Base-by-base conservation (phyloP, 2,329 filamentous ascomycete species). In the Cryphonectria nitschkei region DNA sequence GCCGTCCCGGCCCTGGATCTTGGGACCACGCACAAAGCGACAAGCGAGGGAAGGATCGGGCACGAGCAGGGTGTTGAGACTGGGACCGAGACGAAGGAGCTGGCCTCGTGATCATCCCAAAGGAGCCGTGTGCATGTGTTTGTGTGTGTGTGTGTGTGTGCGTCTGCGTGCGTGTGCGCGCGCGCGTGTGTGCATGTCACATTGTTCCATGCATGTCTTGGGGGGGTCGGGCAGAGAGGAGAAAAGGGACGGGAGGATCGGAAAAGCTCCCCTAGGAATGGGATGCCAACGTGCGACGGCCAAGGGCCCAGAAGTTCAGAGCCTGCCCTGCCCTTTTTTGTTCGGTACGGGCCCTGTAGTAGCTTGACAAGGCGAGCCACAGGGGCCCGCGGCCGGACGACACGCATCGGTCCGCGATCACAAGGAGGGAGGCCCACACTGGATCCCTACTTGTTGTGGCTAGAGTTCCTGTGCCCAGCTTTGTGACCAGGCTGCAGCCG, bases 321-420 rank as follows among this genome's bases (percentile, higher is more conserved):
- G 56, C 58, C 32, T 61, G 46, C 7, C 46, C 32, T 61, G 46
- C 7, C 22, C 19, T 13, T 39, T 39, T 13, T 11, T 61, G 16
- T 6, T 64, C 26, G n/a, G 39, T 46, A 64, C 13, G 39, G 64
- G 32, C 64, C 43, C 43, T 65, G 64, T 65, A 37, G 64, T 65
- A 26, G 64, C 29, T 52, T 65, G 46, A 46, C 29, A 50, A 5
- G 52, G 46, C 46, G 29, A 56, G 32, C 32, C 64, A 65, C 46
- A 65, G 64, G 62, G 54, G 19, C 34, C 58, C 58, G 32, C 58
- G 34, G 58, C 58, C 58, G 58, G 19, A n/a, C 58, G 58, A 61
- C 29, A 22, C 43, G 64, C 64, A 65, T 52, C 64, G 64, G 64
- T 65, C 64, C 64, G 64, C 64, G 64, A 52, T 65, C 65, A 67